Evolutionary conservation across 257 asterid species (phyloP).

Genomic region (Capsicum rhomboideum): DNA sequence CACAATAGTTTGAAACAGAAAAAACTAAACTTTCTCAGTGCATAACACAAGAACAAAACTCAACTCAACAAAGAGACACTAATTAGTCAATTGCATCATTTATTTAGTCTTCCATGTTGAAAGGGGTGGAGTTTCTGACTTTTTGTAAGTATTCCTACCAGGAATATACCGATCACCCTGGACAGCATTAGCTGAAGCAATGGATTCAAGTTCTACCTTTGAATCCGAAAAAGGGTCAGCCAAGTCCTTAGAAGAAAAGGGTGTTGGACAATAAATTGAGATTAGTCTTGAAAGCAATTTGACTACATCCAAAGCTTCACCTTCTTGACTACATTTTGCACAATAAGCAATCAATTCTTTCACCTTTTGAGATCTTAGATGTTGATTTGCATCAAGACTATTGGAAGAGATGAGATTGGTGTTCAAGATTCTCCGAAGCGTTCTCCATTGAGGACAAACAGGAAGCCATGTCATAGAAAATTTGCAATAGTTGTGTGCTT

Average conservation of each 20-base stretch:
- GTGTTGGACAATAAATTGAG: slow-evolving; percentile 45
- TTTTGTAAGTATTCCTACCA: slow-evolving; percentile 1
- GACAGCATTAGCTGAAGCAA: slow-evolving; percentile 16
- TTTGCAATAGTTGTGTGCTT: slow-evolving; percentile 7
- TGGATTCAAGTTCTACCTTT: slow-evolving; percentile 12
- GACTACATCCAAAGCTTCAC: slow-evolving; percentile 37
- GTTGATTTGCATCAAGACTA: slow-evolving; percentile 27
- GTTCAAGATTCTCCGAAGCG: slow-evolving; percentile 7
- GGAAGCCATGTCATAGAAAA: slow-evolving; percentile 12
- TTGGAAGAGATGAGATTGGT: slow-evolving; percentile 29
- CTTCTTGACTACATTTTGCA: slow-evolving; percentile 26
- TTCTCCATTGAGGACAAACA: slow-evolving; percentile 12
- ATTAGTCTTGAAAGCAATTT: slow-evolving; percentile 10
- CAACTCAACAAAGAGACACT: too few relatives aligned
- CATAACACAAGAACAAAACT: background rate
- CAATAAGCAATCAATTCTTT: slow-evolving; percentile 44
- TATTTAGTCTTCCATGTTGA: slow-evolving; percentile 10
- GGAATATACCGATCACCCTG: slow-evolving; percentile 7
- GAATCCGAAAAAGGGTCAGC: slow-evolving; percentile 40
- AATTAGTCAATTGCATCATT: background rate
- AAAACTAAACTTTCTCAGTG: background rate
- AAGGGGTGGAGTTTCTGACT: slow-evolving; percentile 13
- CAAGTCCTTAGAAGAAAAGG: slow-evolving; percentile 42
- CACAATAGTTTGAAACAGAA: background rate
- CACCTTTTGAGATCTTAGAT: slow-evolving; percentile 33